phyloP scores from a whole-genome alignment of 73 alveolate species.

The Paramecium pentaurelia region DNA sequence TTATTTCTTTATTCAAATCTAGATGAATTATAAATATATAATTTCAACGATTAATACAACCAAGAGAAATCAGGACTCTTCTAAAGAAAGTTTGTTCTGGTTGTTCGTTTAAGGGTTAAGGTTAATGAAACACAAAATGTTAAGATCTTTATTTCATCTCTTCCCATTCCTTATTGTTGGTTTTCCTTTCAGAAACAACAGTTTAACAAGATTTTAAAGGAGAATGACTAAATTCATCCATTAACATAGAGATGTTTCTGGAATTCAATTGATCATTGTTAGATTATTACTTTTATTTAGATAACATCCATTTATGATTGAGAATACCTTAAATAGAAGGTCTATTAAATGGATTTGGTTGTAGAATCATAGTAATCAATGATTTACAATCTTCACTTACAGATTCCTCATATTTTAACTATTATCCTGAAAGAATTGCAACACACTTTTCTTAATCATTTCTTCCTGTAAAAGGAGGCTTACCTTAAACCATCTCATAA shows the following conservation, averaged over 20 bases:
- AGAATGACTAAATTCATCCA: background rate
- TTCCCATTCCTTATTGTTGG: background rate
- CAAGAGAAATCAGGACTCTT: slow-evolving; percentile 7
- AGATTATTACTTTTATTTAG: background rate
- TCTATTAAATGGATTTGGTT: slow-evolving; percentile 45
- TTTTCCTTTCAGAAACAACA: background rate
- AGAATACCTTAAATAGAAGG: background rate
- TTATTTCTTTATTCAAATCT: background rate
- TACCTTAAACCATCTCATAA: slow-evolving; percentile 65
- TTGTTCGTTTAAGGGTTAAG: background rate
- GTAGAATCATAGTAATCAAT: background rate
- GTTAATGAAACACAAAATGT: background rate
- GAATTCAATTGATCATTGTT: background rate
- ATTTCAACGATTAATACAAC: background rate
- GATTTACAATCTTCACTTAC: background rate
- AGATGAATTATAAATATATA: background rate
- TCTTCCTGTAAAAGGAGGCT: slow-evolving; percentile 58
- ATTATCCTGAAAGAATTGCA: background rate
- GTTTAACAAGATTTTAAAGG: background rate
- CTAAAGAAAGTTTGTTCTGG: background rate
- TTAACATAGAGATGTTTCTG: background rate
- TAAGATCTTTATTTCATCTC: background rate
- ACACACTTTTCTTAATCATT: slow-evolving; percentile 33
- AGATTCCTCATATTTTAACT: background rate
- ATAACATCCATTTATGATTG: slow-evolving; percentile 39